Evolutionary conservation across 257 asterid genomes (phyloP).

Genomic region (Euphrasia confusa): DNA sequence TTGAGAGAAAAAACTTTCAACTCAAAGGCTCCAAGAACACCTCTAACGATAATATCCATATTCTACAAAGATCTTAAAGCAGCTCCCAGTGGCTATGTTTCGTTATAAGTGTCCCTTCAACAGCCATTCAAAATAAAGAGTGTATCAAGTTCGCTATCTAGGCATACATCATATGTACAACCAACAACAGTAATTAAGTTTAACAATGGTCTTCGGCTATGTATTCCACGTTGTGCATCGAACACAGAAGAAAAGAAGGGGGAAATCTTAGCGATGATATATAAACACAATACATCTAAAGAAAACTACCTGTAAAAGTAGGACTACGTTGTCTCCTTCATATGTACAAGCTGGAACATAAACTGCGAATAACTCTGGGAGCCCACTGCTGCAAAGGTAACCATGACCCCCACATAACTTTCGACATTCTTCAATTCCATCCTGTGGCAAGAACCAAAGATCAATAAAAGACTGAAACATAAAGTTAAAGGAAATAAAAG

Average conservation of each 20-base stretch:
- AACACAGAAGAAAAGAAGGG: neutral
- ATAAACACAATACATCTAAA: slow-evolving; percentile 2
- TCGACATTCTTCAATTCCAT: slow-evolving; percentile 96
- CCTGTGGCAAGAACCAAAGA: slow-evolving; percentile 41
- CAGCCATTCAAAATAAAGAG: neutral
- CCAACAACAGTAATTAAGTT: slow-evolving; percentile 12
- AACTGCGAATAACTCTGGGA: slow-evolving; percentile 95
- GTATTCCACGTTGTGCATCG: slow-evolving; percentile 6
- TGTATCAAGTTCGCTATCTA: slow-evolving; percentile 4
- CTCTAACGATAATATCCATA: slow-evolving; percentile 6
- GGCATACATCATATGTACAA: slow-evolving; percentile 4
- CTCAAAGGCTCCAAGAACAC: neutral
- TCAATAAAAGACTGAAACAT: slow-evolving; percentile 12
- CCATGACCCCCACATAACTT: slow-evolving; percentile 99
- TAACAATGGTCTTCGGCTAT: neutral
- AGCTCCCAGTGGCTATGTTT: neutral
- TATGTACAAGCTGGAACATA: slow-evolving; percentile 99
- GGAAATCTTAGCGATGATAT: neutral
- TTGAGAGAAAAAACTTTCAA: neutral
- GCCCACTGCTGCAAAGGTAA: slow-evolving; percentile 94
- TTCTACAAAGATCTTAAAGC: neutral
- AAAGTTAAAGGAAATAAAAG: neutral
- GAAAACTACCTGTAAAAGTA: slow-evolving; percentile 69
- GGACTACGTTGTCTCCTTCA: slow-evolving; percentile 91
- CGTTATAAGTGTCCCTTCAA: neutral